phyloP scores from a whole-genome alignment of 768 basidiomycete genomes.

The Hericium alpestre region DNA sequence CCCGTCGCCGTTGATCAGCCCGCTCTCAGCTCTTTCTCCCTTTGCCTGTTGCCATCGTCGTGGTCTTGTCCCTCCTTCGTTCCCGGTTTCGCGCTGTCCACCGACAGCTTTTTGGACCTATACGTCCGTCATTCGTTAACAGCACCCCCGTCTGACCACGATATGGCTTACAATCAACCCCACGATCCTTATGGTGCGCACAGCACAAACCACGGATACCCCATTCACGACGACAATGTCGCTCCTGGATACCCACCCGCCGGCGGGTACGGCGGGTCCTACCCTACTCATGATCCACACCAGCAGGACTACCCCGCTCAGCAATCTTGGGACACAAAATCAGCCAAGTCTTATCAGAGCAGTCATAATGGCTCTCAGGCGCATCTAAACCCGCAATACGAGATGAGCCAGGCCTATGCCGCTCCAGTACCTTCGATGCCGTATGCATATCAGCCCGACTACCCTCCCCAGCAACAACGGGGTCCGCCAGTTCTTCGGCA shows the following conservation, averaged over 20 bases:
- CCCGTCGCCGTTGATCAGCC: no score
- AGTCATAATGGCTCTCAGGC: slow-evolving; percentile 60
- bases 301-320: slow-evolving; percentile 15
- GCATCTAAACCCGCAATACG: slow-evolving; percentile 56
- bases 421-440: slow-evolving; percentile 49
- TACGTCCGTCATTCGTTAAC: neutral
- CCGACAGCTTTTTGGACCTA: neutral
- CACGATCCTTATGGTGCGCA: slow-evolving; percentile 17
- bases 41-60: neutral
- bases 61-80: neutral
- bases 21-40: slow-evolving; percentile 5
- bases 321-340: slow-evolving; percentile 38
- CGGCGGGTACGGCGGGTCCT: slow-evolving; percentile 4
- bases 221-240: slow-evolving; percentile 2
- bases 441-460: slow-evolving; percentile 35
- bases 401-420: slow-evolving; percentile 39
- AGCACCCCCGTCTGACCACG: neutral
- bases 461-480: slow-evolving; percentile 44
- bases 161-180: slow-evolving; percentile 21
- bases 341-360: slow-evolving; percentile 52
- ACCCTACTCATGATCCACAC: slow-evolving; percentile 1
- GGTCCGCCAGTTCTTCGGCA: slow-evolving; percentile 33
- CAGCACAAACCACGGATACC: neutral
- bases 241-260: slow-evolving; percentile 12
- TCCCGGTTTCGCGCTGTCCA: neutral